Base-by-base conservation (phyloP, 805 yeast species). In the Candida arabinofermentans region DNA sequence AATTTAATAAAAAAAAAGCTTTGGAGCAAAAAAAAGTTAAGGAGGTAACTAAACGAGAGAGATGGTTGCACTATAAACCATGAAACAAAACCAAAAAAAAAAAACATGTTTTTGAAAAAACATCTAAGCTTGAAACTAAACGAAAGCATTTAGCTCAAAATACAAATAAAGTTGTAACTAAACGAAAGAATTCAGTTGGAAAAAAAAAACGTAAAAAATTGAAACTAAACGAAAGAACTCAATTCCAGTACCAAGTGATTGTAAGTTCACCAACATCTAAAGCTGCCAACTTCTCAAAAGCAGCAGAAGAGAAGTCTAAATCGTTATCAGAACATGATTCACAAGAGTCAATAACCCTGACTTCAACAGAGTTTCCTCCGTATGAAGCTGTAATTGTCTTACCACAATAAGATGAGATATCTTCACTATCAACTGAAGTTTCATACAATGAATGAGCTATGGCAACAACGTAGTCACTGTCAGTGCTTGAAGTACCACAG, bases 281-380 rank as follows among this genome's bases (percentile, higher is more conserved):
- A 50, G 69, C 73, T 13, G 79, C 81, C 40, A 77, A 58, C 41
- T 66, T 46, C 7, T 54, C 31, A 46, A 77, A 77, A 4, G 81
- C 82, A 34, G 69, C 39, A n/a, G 79, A 78, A 10, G 81, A 73
- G 39, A 77, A 69, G 54, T 77, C 81, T 42, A 77, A 64, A 51
- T 73, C 77, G 41, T 62, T 42, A 19, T 63, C 62, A 29, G 59
- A 48, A 49, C 82, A 77, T 2, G 73, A 77, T 33, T 54, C 72
- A 55, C 82, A 77, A 16, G 76, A 61, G 56, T 77, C 82, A 18
- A 72, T 78, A 35, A 76, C 79, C 24, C 68, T 71, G 31, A 76
- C 82, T 22, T 60, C 65, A 35, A 75, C 77, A 14, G 76, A 64
- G 34, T 73, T 74, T 22, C 75, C 77, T 38, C 61, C 55, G 53